Percentiles rank a stretch among this genome's conserved stretches.
phyloP scores from a whole-genome alignment of 75 land plant genomes.

The Pinus albicaulis region DNA sequence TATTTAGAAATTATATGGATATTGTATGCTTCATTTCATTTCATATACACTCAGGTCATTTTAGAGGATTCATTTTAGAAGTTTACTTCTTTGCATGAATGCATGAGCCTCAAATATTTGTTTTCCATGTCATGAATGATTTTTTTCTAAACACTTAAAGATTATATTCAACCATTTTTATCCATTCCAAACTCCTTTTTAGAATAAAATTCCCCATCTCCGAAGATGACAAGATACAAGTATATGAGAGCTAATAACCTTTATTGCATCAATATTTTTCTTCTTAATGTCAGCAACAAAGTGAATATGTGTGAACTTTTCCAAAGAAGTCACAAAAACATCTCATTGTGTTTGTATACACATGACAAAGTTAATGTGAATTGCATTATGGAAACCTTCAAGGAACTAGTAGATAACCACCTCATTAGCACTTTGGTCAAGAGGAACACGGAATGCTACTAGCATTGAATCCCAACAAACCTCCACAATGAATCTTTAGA shows the following conservation, averaged over 20 bases:
- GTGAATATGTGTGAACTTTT: slow-evolving; percentile 38
- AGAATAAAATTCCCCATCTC: background rate
- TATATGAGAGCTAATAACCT: slow-evolving; percentile 51
- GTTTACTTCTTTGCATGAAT: background rate
- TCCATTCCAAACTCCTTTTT: background rate
- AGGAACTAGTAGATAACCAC: slow-evolving; percentile 40
- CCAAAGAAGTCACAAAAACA: slow-evolving; percentile 85
- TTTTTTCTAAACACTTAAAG: background rate
- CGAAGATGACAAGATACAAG: background rate
- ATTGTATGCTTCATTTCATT: background rate
- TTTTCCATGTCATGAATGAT: background rate
- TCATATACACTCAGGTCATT: background rate
- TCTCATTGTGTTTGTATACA: slow-evolving; percentile 94
- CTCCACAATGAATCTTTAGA: slow-evolving; percentile 94
- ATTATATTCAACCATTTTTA: background rate
- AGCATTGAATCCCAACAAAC: slow-evolving; percentile 98
- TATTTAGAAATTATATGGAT: background rate
- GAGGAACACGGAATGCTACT: slow-evolving; percentile 98
- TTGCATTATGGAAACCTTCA: too few relatives aligned
- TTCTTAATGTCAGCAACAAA: slow-evolving; percentile 98
- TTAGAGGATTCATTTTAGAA: background rate
- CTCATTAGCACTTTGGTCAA: slow-evolving; percentile 97
- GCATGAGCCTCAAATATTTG: background rate
- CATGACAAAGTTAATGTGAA: too few relatives aligned
- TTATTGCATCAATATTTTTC: slow-evolving; percentile 15